Evolutionary conservation across 2,329 filamentous ascomycete genomes (phyloP).

Genomic region (Fusarium sp.): DNA sequence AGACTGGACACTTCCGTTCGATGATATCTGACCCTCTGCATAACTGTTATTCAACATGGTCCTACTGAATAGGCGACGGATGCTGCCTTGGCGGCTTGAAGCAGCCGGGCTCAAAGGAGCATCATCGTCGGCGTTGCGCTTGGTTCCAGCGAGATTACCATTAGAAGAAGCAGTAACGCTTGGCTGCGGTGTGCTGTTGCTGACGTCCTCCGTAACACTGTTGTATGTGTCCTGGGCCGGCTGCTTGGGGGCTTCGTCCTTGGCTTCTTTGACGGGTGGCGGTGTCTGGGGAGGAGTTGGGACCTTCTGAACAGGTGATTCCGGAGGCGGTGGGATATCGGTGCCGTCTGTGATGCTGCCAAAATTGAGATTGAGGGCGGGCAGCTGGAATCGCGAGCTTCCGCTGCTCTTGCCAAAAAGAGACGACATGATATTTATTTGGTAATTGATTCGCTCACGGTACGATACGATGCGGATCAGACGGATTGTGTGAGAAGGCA

Average conservation of each 20-base stretch:
- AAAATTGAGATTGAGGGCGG: conserved; percentile 68
- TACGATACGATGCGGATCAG: conserved; percentile 26
- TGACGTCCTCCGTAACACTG: conserved; percentile 34
- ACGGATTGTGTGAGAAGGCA: conserved; percentile 12
- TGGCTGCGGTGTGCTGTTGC: conserved; percentile 37
- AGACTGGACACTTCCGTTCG: conserved; percentile 52
- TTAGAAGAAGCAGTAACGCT: conserved; percentile 50
- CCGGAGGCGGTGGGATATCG: conserved; percentile 68
- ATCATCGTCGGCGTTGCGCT: conserved; percentile 64
- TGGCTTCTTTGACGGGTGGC: conserved; percentile 44
- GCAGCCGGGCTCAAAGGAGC: conserved; percentile 63
- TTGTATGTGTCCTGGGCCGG: conserved; percentile 17
- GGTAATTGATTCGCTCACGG: conserved; percentile 25
- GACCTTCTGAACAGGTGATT: conserved; percentile 64
- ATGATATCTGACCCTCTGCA: conserved; percentile 60
- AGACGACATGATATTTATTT: conserved; percentile 48
- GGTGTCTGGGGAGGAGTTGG: conserved; percentile 57
- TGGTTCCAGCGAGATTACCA: conserved; percentile 60
- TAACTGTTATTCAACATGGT: conserved; percentile 66
- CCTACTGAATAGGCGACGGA: conserved; percentile 68
- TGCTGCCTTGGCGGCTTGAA: conserved; percentile 65
- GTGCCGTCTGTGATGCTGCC: conserved; percentile 70
- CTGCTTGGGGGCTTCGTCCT: conserved; percentile 34
- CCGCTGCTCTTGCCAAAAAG: conserved; percentile 46
- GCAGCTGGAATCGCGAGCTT: conserved; percentile 64